Base-by-base conservation (phyloP, 2,329 filamentous ascomycete species). In the Fusarium heterosporum region DNA sequence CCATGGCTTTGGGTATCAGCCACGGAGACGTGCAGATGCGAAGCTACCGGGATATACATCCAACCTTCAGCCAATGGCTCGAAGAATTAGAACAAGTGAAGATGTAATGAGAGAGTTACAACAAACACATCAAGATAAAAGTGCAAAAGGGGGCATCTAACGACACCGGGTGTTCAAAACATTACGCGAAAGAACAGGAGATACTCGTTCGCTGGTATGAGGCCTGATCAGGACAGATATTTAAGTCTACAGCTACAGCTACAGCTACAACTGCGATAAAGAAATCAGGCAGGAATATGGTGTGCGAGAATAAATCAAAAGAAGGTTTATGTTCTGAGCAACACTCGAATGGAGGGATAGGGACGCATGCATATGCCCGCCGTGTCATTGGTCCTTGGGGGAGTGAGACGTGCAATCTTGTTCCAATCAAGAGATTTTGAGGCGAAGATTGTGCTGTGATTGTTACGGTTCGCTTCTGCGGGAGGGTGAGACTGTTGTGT, bases 11-110 rank as follows among this genome's bases (percentile, higher is more conserved):
- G 54, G 41, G 55, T 52, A 55, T 64, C 58, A 52, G 49, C 47
- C 57, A 40, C 49, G 43, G 63, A 54, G 50, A 43, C 53, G 47
- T 66, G 64, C 50, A 53, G 52, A 51, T 50, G 60, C 28, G 36
- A 65, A 46, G 50, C 32, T 36, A 51, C 36, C 36, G 74, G 73
- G 53, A 78, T 78, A 75, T 78, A 74, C 76, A 78, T 78, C 55
- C 66, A 70, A 64, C 52, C 49, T 43, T 38, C 54, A 32, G 28
- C 41, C 41, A 28, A 32, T 36, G 34, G 28, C 22, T 59, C 39
- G 36, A 56, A 29, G 29, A 43, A 17, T 43, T 36, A 30, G 19
- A 61, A 16, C 41, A 16, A 53, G 39, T 45, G 38, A 28, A 36
- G 36, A 47, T 32, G 29, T 48, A 19, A 9, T 22, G 6, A 6